Evolutionary conservation across 2,329 filamentous ascomycete genomes (phyloP), one percentile per base, ranked within the genome.

Genomic region (Nannizzia gypsea): DNA sequence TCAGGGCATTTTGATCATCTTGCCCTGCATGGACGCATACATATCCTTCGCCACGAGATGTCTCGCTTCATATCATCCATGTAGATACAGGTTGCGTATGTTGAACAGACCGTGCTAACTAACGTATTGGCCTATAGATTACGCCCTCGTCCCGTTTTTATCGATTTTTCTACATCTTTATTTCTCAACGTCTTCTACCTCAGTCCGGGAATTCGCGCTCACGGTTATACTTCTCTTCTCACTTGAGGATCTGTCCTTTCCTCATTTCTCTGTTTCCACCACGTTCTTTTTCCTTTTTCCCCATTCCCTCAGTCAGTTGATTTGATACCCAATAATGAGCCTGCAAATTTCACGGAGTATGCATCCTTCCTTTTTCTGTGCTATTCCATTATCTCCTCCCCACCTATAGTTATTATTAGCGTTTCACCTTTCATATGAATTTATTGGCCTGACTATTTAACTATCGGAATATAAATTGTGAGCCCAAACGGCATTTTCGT

Each of bases 291-390:
- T 48, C 9, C 11, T 4, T 26, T 31, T 24, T 52, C 17, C 22
- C 22, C 8, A 5, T 50, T 52, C 28, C 22, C 48, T 52, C 48
- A 17, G 48, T 52, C 48, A 22, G 11, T 26, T 5, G 48, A 52
- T 28, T 28, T 52, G 48, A 52, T 52, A 52, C 48, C 48, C 48
- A 52, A 52, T 52, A 15, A 52, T 28, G 22, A 52, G 48, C 48
- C 48, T 52, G 48, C 48, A 52, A 28, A 52, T 52, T 52, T 52
- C 48, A 52, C 48, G 26, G 48, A 52, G 13, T 52, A 26, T 52
- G 48, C 48, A 52, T 52, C 6, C 22, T 13, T 52, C n/a, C 13
- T 28, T 28, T 28, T 52, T 52, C 31, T 36, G 31, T 11, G 31
- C 13, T 36, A 36, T 28, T 52, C 11, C 6, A 20, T 22, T n/a